Evolutionary conservation across 371 early-diverging fungal species (phyloP).

Genomic region (Zancudomyces culisetae): DNA sequence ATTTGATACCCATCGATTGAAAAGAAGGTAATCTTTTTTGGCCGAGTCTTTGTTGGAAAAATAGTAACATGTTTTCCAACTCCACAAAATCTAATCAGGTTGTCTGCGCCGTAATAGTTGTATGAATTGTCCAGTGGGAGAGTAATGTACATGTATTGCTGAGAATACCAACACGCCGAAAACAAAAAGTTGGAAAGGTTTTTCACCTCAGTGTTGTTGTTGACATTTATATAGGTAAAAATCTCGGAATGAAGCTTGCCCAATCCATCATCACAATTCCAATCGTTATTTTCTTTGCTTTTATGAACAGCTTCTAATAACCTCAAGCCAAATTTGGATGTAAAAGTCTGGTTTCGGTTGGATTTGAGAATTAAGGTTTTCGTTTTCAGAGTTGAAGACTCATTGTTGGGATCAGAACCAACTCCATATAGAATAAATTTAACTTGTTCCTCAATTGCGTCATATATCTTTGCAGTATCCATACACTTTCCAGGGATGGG

Average conservation of each 20-base stretch:
- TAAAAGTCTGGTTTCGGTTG: neutral
- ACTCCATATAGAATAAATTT: neutral
- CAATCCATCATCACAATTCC: neutral
- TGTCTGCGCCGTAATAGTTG: neutral
- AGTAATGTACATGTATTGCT: too few relatives aligned
- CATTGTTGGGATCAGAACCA: too few relatives aligned
- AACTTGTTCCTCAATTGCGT: neutral
- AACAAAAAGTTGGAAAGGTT: neutral
- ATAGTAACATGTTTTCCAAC: neutral
- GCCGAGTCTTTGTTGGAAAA: conserved; percentile 2
- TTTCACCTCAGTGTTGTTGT: neutral
- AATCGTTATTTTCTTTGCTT: neutral
- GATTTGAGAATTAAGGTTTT: neutral
- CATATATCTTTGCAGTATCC: neutral
- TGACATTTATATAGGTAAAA: neutral
- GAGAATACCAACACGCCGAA: neutral
- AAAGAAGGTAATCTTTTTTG: neutral
- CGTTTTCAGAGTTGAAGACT: neutral
- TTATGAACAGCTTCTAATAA: neutral
- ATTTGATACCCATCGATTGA: neutral
- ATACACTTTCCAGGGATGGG: too few relatives aligned
- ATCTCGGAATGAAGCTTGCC: neutral
- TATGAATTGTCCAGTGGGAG: neutral
- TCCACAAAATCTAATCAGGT: neutral
- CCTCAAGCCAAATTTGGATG: neutral